Evolutionary conservation across 306 rosid genomes (phyloP).

Genomic region (Sindora glabra): DNA sequence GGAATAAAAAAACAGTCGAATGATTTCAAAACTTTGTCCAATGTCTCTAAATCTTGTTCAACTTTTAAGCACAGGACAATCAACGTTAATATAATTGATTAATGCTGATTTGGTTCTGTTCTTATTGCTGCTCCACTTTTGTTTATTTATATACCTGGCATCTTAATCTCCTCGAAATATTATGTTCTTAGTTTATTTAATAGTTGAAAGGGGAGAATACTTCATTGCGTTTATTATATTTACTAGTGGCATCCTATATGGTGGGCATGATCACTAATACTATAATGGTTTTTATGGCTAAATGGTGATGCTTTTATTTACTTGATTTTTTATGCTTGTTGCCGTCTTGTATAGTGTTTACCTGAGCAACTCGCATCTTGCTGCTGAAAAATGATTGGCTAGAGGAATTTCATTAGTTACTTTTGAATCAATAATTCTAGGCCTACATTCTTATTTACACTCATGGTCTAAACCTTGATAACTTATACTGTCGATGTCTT

Average conservation of each 20-base stretch:
- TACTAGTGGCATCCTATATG: constrained; percentile 23
- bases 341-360: constrained; percentile 3
- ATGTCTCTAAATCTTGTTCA: constrained; percentile 28
- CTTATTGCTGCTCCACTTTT: constrained; percentile 15
- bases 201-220: constrained; percentile 7
- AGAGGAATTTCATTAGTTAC: background rate
- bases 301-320: background rate
- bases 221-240: constrained; percentile 12
- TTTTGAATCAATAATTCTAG: too few species aligned
- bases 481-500: too few species aligned
- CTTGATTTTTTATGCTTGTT: background rate
- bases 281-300: background rate
- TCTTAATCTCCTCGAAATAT: constrained; percentile 69
- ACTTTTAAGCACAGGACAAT: constrained; percentile 19
- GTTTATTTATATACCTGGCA: constrained; percentile 21
- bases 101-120: constrained; percentile 27
- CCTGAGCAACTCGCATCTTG: background rate
- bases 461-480: too few species aligned
- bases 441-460: too few species aligned
- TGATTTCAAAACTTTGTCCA: too few species aligned
- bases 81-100: constrained; percentile 14
- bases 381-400: background rate
- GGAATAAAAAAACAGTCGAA: constrained; percentile 27
- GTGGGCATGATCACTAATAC: constrained; percentile 16
- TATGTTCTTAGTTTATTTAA: constrained; percentile 6